A percentile compares a stretch with the other conserved stretches of the same genome.
Evolutionary conservation across 1,284 basidiomycete genomes (phyloP).

Genomic region (Phylloboletellus chloephorus): DNA sequence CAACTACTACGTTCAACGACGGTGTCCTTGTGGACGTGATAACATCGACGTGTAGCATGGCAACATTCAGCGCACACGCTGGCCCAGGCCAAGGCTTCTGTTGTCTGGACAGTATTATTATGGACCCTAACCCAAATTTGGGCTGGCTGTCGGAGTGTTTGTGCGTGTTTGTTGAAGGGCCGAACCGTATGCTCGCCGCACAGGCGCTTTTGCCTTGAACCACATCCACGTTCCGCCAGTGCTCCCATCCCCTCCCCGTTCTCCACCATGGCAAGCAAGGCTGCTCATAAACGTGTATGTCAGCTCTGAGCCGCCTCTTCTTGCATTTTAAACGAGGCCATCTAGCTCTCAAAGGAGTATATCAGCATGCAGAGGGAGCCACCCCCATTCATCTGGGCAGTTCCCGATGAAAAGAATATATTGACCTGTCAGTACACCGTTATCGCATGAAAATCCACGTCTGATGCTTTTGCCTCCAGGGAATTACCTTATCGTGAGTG

Average conservation of each 20-base stretch:
- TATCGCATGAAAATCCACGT: constrained; percentile 3
- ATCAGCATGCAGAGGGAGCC: constrained; percentile 90
- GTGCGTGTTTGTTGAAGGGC: constrained; percentile 24
- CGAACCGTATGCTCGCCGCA: constrained; percentile 21
- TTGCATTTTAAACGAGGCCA: not conserved
- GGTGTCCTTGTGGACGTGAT: no score
- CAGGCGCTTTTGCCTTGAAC: constrained; percentile 22
- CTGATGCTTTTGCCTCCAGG: constrained; percentile 43
- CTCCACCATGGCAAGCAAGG: constrained; percentile 68
- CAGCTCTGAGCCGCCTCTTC: not conserved
- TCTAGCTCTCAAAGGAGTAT: constrained; percentile 83
- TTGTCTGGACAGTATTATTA: no score
- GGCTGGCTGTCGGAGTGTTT: constrained; percentile 15
- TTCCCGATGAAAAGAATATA: constrained; percentile 95
- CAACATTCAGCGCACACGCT: no score
- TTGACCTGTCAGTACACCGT: constrained; percentile 60
- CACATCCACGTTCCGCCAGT: constrained; percentile 20
- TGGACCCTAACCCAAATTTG: constrained; percentile 25
- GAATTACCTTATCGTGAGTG: constrained; percentile 83
- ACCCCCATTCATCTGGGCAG: constrained; percentile 91
- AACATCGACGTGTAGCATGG: no score
- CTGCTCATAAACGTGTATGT: constrained; percentile 77
- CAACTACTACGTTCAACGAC: no score
- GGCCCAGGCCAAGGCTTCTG: no score
- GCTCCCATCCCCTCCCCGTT: not conserved